Conservation (phyloP, 2,329 filamentous ascomycete species). For the Elsinoe australis region DNA sequence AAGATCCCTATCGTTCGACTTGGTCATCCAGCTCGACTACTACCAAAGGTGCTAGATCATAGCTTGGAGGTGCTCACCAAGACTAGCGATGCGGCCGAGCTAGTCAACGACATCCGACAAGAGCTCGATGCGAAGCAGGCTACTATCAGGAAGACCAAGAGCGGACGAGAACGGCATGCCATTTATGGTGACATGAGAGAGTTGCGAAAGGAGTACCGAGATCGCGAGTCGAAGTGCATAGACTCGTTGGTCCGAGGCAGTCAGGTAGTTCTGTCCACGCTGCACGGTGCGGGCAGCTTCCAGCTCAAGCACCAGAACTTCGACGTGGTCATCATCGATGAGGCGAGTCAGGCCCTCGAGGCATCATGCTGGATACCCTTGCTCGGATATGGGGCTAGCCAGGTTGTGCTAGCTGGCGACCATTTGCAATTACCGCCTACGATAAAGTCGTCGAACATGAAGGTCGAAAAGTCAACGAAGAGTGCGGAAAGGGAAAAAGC, state of each 20-base stretch:
- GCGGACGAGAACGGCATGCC: slow-evolving; percentile 65
- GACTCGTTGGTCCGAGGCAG: slow-evolving; percentile 65
- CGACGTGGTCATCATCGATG: slow-evolving; percentile 91
- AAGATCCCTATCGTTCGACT: slow-evolving; percentile 82
- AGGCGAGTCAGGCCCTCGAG: slow-evolving; percentile 90
- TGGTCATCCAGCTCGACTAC: slow-evolving; percentile 82
- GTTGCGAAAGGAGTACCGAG: slow-evolving; percentile 77
- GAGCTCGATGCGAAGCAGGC: slow-evolving; percentile 93
- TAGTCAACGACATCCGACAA: slow-evolving; percentile 80
- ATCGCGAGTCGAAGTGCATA: slow-evolving; percentile 76
- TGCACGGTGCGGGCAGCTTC: slow-evolving; percentile 83
- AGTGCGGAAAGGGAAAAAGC: slow-evolving; percentile 32
- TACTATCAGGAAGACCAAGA: slow-evolving; percentile 78
- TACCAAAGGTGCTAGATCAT: slow-evolving; percentile 81
- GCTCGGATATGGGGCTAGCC: slow-evolving; percentile 59
- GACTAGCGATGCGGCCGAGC: slow-evolving; percentile 79
- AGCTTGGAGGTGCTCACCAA: slow-evolving; percentile 86
- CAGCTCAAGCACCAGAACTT: slow-evolving; percentile 75
- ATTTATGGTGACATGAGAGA: slow-evolving; percentile 83
- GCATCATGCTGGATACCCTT: slow-evolving; percentile 96
- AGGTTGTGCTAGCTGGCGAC: slow-evolving; percentile 86
- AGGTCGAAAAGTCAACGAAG: no score
- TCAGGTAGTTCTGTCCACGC: slow-evolving; percentile 82
- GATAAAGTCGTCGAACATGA: slow-evolving; percentile 64
- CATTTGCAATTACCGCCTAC: slow-evolving; percentile 91